These are phyloP conservation scores for Triangularia setosa DNA, from an alignment of 2,329 filamentous ascomycete species.

Conservation along the genomic window DNA sequence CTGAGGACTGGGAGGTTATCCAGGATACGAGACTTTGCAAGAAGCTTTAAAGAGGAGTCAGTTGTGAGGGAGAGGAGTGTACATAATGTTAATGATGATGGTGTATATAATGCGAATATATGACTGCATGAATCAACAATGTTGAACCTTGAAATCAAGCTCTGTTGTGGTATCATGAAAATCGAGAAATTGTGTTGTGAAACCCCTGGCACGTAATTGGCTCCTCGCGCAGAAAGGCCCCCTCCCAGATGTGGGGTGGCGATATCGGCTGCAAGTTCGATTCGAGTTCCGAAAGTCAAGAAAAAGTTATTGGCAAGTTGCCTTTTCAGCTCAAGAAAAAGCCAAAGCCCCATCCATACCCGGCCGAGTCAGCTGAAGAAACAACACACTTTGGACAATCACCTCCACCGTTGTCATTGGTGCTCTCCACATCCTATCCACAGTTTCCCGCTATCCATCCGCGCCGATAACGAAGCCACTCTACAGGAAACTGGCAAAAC, in stretches of 20 bases:
- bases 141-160: neutral
- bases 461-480: neutral
- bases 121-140: neutral
- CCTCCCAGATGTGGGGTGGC: neutral
- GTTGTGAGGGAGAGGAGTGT: neutral
- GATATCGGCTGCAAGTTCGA: neutral
- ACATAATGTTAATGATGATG: neutral
- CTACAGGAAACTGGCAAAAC: neutral
- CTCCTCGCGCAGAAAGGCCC: neutral
- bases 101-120: neutral
- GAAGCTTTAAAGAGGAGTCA: slow-evolving; percentile 16
- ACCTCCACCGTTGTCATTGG: neutral
- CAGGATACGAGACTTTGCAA: slow-evolving; percentile 39
- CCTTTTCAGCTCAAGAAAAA: neutral
- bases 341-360: neutral
- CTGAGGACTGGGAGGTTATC: slow-evolving; percentile 41
- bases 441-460: neutral
- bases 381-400: neutral
- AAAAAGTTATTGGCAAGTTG: neutral
- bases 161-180: too few relatives aligned
- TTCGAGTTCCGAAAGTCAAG: neutral
- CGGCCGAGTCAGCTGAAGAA: neutral
- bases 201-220: neutral
- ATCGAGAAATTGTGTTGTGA: neutral
- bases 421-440: neutral